These are phyloP conservation scores for Komagataella ulmi DNA, from an alignment of 805 yeast genomes.

Conservation along the genomic window DNA sequence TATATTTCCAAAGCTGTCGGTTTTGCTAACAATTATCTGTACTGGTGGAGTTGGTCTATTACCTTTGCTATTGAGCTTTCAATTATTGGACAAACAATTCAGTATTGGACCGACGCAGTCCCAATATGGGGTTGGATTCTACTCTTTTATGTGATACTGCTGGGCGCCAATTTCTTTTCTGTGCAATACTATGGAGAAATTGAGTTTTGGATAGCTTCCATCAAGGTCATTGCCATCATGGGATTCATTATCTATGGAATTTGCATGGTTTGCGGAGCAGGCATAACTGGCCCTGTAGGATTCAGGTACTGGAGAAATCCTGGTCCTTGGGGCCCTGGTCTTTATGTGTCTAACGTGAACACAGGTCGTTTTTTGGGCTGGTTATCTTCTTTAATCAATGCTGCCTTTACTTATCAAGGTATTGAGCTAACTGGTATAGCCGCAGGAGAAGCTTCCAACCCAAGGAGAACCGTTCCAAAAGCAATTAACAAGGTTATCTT, in stretches of 20 bases:
- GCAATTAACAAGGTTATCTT: constrained; percentile 57
- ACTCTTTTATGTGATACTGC: constrained; percentile 46
- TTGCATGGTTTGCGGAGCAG: constrained; percentile 67
- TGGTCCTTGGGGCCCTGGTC: constrained; percentile 63
- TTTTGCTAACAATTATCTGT: constrained; percentile 57
- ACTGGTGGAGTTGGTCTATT: constrained; percentile 70
- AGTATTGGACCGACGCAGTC: constrained; percentile 56
- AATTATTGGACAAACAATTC: constrained; percentile 51
- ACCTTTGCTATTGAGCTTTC: constrained; percentile 66
- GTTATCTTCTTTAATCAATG: constrained; percentile 54
- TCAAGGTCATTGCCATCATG: constrained; percentile 54
- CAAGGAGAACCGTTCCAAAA: constrained; percentile 55
- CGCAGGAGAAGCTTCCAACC: constrained; percentile 62
- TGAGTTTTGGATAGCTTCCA: constrained; percentile 60
- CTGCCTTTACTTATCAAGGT: constrained; percentile 76
- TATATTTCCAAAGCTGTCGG: constrained; percentile 60
- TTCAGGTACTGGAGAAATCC: constrained; percentile 75
- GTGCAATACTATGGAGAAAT: constrained; percentile 62
- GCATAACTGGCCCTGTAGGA: constrained; percentile 54
- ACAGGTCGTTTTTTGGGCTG: constrained; percentile 57
- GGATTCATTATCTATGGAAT: constrained; percentile 60
- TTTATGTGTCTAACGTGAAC: constrained; percentile 27
- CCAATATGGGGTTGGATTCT: constrained; percentile 63
- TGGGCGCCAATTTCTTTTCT: constrained; percentile 45
- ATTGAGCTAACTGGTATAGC: constrained; percentile 65